Evolutionary conservation across 2,329 filamentous ascomycete species (phyloP).

Genomic region (Venturiaceae sp.): DNA sequence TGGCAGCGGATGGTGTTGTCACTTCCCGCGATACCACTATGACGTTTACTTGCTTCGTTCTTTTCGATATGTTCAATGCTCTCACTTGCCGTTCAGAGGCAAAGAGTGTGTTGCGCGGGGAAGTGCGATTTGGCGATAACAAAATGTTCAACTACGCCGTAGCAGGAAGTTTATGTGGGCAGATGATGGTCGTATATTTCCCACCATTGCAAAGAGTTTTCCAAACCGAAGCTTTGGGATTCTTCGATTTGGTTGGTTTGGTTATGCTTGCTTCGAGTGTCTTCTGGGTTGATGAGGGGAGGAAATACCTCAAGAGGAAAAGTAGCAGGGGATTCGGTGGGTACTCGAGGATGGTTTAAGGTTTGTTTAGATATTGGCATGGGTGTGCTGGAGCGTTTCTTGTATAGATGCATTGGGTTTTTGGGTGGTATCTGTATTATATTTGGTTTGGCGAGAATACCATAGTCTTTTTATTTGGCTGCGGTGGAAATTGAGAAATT

Average conservation of each 20-base stretch:
- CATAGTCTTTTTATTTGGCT: too few relatives aligned
- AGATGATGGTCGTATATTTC: slow-evolving; percentile 87
- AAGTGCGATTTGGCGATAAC: slow-evolving; percentile 75
- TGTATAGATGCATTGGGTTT: neutral
- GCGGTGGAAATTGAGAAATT: too few relatives aligned
- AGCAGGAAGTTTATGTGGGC: slow-evolving; percentile 70
- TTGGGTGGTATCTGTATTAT: neutral
- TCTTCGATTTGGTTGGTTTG: slow-evolving; percentile 65
- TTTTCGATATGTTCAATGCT: slow-evolving; percentile 99
- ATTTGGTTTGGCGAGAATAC: neutral
- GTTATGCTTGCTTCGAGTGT: slow-evolving; percentile 74
- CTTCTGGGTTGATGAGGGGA: slow-evolving; percentile 86
- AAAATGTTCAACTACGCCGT: slow-evolving; percentile 97
- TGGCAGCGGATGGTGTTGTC: slow-evolving; percentile 72
- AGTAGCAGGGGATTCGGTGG: slow-evolving; percentile 17
- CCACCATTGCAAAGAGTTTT: slow-evolving; percentile 90
- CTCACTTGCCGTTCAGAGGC: slow-evolving; percentile 83
- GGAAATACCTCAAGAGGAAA: slow-evolving; percentile 53
- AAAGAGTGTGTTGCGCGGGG: slow-evolving; percentile 80
- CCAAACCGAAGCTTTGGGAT: slow-evolving; percentile 77
- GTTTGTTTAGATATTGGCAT: neutral
- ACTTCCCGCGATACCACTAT: slow-evolving; percentile 95
- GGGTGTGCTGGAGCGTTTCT: neutral
- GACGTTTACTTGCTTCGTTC: slow-evolving; percentile 97
- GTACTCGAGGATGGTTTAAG: slow-evolving; percentile 28